Conservation (phyloP, 805 yeast genomes). For the Maudiozyma bulderi region DNA sequence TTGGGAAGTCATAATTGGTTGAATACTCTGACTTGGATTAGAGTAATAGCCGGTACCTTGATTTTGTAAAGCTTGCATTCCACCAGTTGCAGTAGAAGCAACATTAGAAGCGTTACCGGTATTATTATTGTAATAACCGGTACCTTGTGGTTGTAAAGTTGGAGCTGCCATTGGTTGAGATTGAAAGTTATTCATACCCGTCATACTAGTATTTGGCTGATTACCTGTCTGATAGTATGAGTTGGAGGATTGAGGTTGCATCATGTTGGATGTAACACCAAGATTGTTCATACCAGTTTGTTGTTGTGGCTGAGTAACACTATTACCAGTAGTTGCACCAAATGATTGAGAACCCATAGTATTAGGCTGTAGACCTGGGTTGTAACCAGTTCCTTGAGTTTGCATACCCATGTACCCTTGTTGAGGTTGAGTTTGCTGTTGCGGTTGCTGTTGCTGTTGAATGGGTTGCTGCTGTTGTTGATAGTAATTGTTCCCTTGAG, state of each 20-base stretch:
- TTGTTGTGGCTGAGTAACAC: slow-evolving; percentile 13
- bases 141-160: slow-evolving; percentile 20
- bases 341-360: background rate
- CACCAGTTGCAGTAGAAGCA: background rate
- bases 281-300: background rate
- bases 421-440: slow-evolving; percentile 1
- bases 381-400: slow-evolving; percentile 5
- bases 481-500: slow-evolving; percentile 4
- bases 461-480: slow-evolving; percentile 9
- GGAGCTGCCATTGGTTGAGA: slow-evolving; percentile 7
- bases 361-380: slow-evolving; percentile 1
- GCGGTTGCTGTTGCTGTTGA: slow-evolving; percentile 7
- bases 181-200: slow-evolving; percentile 8
- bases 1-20: slow-evolving; percentile 10
- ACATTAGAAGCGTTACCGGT: slow-evolving; percentile 3
- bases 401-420: background rate
- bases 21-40: slow-evolving; percentile 18
- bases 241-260: slow-evolving; percentile 3
- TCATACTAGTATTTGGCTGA: slow-evolving; percentile 2
- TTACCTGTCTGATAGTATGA: slow-evolving; percentile 6
- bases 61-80: slow-evolving; percentile 23
- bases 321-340: slow-evolving; percentile 5
- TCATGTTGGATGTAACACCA: background rate
- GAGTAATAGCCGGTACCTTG: slow-evolving; percentile 36
- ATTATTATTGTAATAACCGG: slow-evolving; percentile 29